Base-by-base conservation (phyloP, 2,329 filamentous ascomycete species). In the Fusarium dlaminii region DNA sequence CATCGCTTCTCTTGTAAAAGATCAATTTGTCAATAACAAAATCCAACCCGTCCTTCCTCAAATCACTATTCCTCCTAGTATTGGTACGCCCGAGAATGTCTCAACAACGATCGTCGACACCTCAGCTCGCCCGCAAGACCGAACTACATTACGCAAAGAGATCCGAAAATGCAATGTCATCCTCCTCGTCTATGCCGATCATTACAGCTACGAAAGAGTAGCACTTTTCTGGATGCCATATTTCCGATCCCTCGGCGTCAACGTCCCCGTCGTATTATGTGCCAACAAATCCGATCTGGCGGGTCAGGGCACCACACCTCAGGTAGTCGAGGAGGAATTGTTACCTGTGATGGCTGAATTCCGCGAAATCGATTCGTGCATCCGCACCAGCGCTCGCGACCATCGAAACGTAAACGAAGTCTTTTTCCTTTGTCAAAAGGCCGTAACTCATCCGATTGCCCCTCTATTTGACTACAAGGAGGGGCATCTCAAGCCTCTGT, bases 211-310 rank as follows among this genome's bases (percentile, higher is more conserved):
- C 85, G 96, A 99, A 82, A 89, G 96, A 42, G 95, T 99, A 8
- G 96, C 96, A 8, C 87, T 99, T 51, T 99, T 98, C 83, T 99
- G 96, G 96, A 93, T 99, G 90, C 96, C 96, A 17, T 97, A 98
- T 83, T 98, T 99, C 80, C 93, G 96, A 70, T 98, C 95, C 8
- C 89, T 99, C 43, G 96, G 96, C n/a, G 96, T 99, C 80, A 99
- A 99, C 81, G 95, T 99, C 29, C 96, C 96, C 1, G 96, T 99
- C 17, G 95, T 99, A 49, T 86, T 99, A 64, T 98, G 96, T 80
- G 95, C 96, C 80, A 98, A 98, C 86, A 99, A 99, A 83, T 94
- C 94, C n/a, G 96, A 99, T 79, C 86, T 98, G 61, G 90, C 91
- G 6, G 90, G 89, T 7, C 92, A 93, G 76, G 92, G 90, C 46